phyloP scores from a whole-genome alignment of 345 rosid species.

The Corchorus capsularis region DNA sequence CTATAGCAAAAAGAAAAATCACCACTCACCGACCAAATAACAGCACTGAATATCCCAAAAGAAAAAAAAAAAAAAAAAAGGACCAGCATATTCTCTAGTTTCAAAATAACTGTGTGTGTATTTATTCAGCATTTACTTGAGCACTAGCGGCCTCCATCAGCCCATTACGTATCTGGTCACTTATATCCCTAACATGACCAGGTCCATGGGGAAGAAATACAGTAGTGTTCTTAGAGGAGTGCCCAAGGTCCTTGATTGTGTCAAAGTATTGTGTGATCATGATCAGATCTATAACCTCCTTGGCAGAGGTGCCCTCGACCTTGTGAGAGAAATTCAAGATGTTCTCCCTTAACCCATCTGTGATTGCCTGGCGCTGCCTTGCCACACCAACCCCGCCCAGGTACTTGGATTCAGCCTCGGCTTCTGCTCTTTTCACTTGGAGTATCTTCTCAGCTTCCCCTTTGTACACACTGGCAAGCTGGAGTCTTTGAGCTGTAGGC shows the following conservation, averaged over 20 bases:
- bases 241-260: conserved; percentile 90
- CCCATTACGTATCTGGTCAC: conserved; percentile 88
- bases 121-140: conserved; percentile 31
- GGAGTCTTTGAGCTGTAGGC: conserved; percentile 90
- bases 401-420: conserved; percentile 94
- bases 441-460: conserved; percentile 98
- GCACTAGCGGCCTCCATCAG: conserved; percentile 83
- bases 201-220: conserved; percentile 98
- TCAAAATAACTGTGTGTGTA: background rate
- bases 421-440: conserved; percentile 88
- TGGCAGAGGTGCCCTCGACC: conserved; percentile 86
- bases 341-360: conserved; percentile 95
- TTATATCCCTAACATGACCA: conserved; percentile 86
- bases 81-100: background rate
- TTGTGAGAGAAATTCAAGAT: conserved; percentile 88
- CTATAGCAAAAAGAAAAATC: no score
- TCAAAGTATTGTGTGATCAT: conserved; percentile 98
- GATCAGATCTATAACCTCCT: conserved; percentile 97
- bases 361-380: conserved; percentile 96
- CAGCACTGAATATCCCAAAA: background rate
- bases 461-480: conserved; percentile 97
- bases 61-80: background rate
- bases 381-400: conserved; percentile 98
- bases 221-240: conserved; percentile 90
- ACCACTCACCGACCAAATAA: background rate